Base-by-base conservation (phyloP, 2,329 filamentous ascomycete genomes). In the Neofusicoccum cordaticola region DNA sequence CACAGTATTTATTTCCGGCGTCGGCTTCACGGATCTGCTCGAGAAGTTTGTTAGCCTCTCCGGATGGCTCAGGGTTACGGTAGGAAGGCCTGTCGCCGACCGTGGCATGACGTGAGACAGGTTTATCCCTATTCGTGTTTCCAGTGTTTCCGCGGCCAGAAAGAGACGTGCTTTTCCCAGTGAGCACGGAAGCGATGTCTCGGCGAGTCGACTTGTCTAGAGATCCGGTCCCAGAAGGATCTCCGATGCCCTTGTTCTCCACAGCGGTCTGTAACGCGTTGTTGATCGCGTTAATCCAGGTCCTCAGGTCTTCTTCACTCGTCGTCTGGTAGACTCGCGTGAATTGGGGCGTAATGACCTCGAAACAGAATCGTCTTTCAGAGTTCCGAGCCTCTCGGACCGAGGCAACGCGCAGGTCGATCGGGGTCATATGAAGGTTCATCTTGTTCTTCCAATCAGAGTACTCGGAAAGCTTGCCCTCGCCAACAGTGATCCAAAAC, bases 361-460 rank as follows among this genome's bases (percentile, higher is more conserved):
- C 95, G 71, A 99, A 99, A 78, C 94, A 98, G 77, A 99, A 99
- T 4, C 95, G 88, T 31, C 95, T 87, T 72, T 99, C 96, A 1
- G 93, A 92, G 75, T 96, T 97, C 27, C 95, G 89, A 45, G 96
- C 94, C 80, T 99, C 95, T 65, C 95, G 88, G 15, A 99, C 96
- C 15, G 95, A 98, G 9, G 95, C 95, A 88, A 98, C 95, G 41
- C 95, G 90, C 51, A 99, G 83, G 76, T 99, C 96, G 69, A 99
- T 98, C 0, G 95, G 95, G 1, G 98, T 95, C 88, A 97, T 98
- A 75, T 99, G 96, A 31, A 98, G 82, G 77, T 99, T 95, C 27
- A 99, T 85, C 75, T 88, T 94, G 75, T 99, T 92, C 79, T 99
- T 99, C 95, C 95, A 99, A 76, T 99, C 98, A 75, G 93, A 97